These are phyloP conservation scores for Atkinsonella texensis DNA, from an alignment of 2,329 filamentous ascomycete species.

Conservation along the genomic window DNA sequence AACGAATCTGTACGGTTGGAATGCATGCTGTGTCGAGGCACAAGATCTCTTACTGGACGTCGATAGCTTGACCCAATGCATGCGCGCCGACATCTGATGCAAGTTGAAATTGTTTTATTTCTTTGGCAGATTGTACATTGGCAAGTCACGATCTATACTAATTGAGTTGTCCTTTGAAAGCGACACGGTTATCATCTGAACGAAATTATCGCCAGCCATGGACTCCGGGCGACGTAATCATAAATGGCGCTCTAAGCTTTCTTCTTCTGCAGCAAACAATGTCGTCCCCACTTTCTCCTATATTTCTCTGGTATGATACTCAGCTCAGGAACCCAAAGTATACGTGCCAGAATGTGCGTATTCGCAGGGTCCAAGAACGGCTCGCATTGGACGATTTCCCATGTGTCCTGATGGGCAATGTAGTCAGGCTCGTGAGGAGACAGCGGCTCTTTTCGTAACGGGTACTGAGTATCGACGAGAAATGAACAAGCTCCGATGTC, in stretches of 20 bases:
- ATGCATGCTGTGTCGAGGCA: neutral
- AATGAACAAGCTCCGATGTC: constrained; percentile 67
- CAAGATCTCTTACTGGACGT: neutral
- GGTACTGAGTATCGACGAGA: constrained; percentile 77
- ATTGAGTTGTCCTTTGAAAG: too few species aligned
- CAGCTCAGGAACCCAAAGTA: constrained; percentile 70
- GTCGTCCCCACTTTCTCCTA: constrained; percentile 71
- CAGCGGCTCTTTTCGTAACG: constrained; percentile 33
- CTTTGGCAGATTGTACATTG: too few species aligned
- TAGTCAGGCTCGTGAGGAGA: constrained; percentile 72
- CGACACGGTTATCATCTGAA: too few species aligned
- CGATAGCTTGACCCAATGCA: too few species aligned
- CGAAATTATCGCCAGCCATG: neutral
- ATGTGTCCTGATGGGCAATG: constrained; percentile 57
- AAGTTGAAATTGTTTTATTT: too few species aligned
- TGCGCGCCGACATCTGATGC: too few species aligned
- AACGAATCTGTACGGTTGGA: neutral
- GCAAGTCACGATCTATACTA: too few species aligned
- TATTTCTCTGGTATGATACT: constrained; percentile 56
- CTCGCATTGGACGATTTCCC: constrained; percentile 66
- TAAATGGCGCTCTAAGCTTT: neutral
- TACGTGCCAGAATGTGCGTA: constrained; percentile 62
- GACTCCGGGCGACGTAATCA: neutral
- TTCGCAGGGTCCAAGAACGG: constrained; percentile 69
- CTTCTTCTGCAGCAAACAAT: constrained; percentile 62